Evolutionary conservation across 257 asterid genomes (phyloP).

Genomic region (Ilex aquifolium): DNA sequence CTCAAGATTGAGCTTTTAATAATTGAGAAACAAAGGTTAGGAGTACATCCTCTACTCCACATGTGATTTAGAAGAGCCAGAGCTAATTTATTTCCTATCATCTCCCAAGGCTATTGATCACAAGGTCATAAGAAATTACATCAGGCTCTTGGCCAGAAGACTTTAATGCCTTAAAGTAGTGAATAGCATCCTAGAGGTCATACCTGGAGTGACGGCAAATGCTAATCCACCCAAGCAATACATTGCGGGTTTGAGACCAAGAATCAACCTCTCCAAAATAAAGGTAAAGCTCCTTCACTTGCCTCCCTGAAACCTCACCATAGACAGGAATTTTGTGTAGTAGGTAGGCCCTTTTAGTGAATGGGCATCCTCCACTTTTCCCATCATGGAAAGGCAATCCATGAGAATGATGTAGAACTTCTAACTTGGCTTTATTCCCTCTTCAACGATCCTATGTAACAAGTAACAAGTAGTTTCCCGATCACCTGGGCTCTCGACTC

Average conservation of each 20-base stretch:
- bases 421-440: conserved; percentile 83
- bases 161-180: conserved; percentile 70
- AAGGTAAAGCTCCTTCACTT: no score
- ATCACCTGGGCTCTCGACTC: conserved; percentile 82
- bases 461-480: conserved; percentile 52
- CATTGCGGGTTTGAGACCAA: no score
- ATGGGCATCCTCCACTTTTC: conserved; percentile 55
- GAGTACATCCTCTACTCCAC: conserved; percentile 63
- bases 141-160: conserved; percentile 85
- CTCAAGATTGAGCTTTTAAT: conserved; percentile 67
- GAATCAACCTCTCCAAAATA: no score
- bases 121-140: conserved; percentile 66
- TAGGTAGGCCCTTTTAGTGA: no score
- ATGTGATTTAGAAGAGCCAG: conserved; percentile 63
- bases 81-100: conserved; percentile 54
- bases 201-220: no score
- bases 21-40: conserved; percentile 73
- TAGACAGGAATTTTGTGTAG: no score
- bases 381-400: conserved; percentile 61
- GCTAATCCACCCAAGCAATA: no score
- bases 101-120: conserved; percentile 70
- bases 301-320: no score
- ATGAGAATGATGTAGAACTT: conserved; percentile 79
- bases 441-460: conserved; percentile 72
- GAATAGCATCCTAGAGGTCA: neutral